Evolutionary conservation across 192 early-diverging fungal genomes (phyloP).

Genomic region (Ambispora gerdemannii): DNA sequence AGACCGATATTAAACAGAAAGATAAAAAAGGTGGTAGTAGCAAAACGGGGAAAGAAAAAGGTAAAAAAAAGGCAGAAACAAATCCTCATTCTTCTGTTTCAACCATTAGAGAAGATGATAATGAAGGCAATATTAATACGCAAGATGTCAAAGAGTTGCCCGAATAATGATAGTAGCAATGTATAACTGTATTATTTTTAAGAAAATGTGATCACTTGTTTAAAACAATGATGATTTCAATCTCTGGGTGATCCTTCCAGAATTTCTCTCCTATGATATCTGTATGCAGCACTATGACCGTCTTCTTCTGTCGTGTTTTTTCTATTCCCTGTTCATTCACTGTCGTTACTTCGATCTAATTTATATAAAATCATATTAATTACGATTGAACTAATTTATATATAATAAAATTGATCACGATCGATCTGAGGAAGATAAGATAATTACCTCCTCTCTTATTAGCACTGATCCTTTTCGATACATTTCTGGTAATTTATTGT

Average conservation of each 20-base stretch:
- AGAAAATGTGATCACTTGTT: too few species aligned
- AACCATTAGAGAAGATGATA: too few species aligned
- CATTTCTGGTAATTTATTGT: conserved; percentile 77
- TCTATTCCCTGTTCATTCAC: conserved; percentile 26
- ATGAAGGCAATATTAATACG: too few species aligned
- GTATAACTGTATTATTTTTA: too few species aligned
- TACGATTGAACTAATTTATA: background rate
- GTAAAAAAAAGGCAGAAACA: background rate
- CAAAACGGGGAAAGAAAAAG: background rate
- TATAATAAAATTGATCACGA: conserved; percentile 23
- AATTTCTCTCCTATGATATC: conserved; percentile 77
- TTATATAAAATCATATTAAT: background rate
- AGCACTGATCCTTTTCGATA: conserved; percentile 87
- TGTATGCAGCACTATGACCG: conserved; percentile 54
- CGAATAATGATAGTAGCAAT: too few species aligned
- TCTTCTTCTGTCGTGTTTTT: conserved; percentile 51
- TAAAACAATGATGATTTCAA: too few species aligned
- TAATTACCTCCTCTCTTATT: conserved; percentile 55
- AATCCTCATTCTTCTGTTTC: background rate
- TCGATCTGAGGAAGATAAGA: conserved; percentile 31
- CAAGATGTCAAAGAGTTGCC: too few species aligned
- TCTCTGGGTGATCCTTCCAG: conserved; percentile 51
- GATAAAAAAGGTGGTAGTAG: background rate
- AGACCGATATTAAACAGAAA: background rate
- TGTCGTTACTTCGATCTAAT: conserved; percentile 20